A percentile compares a stretch with the other conserved stretches of the same genome.
Evolutionary conservation across 225 moss, liverwort and hornwort species (phyloP).

Genomic region (Marchantia polymorpha): DNA sequence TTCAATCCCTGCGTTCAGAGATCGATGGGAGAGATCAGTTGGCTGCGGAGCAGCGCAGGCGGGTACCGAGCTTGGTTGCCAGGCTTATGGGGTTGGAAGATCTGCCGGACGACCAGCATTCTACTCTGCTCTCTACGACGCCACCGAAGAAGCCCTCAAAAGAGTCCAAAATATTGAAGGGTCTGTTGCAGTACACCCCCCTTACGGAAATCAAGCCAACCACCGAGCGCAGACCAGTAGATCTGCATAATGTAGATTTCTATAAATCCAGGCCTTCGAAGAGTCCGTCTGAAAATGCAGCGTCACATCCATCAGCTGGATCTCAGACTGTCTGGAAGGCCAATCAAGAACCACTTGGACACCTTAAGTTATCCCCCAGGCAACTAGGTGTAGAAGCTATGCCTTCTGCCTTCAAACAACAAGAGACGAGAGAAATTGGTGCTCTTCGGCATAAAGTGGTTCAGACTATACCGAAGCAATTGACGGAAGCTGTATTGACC

Average conservation of each 20-base stretch:
- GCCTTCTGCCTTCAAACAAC: slow-evolving; percentile 29
- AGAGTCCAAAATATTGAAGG: slow-evolving; percentile 48
- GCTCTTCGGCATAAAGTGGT: slow-evolving; percentile 35
- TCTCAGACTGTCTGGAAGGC: slow-evolving; percentile 15
- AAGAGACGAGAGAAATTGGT: slow-evolving; percentile 32
- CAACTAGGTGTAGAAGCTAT: slow-evolving; percentile 33
- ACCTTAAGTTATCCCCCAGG: slow-evolving; percentile 24
- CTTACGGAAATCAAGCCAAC: slow-evolving; percentile 16
- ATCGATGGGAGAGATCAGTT: slow-evolving; percentile 27
- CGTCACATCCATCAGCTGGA: neutral
- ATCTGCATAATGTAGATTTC: slow-evolving; percentile 15
- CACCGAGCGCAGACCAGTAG: slow-evolving; percentile 22
- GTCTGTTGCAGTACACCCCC: slow-evolving; percentile 42
- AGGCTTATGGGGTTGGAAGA: slow-evolving; percentile 53
- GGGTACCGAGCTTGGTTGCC: slow-evolving; percentile 47
- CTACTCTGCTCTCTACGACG: neutral
- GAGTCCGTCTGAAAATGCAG: slow-evolving; percentile 14
- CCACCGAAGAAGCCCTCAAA: slow-evolving; percentile 39
- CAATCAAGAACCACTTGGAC: slow-evolving; percentile 25
- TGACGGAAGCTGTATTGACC: slow-evolving; percentile 48
- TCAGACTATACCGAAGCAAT: slow-evolving; percentile 41
- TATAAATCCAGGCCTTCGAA: slow-evolving; percentile 22
- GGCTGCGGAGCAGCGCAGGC: slow-evolving; percentile 28
- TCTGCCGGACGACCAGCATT: slow-evolving; percentile 31
- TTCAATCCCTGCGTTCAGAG: slow-evolving; percentile 13